Evolutionary conservation across 2,329 filamentous ascomycete species (phyloP).

Genomic region (Waltergamsia citrina): DNA sequence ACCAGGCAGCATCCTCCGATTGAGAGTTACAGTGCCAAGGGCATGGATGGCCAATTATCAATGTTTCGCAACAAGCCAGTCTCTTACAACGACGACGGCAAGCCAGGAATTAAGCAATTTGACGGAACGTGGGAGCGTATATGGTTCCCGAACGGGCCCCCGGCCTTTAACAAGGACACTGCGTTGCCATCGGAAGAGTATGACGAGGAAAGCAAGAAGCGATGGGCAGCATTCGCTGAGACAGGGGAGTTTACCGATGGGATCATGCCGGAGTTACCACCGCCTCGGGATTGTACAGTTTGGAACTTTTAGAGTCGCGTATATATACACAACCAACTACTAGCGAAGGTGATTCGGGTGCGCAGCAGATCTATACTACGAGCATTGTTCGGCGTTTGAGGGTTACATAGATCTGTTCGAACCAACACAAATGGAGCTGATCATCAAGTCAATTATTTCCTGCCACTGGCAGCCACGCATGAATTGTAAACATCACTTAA

Average conservation of each 20-base stretch:
- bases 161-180: constrained; percentile 52
- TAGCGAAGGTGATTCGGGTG: no score
- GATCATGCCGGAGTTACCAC: constrained; percentile 67
- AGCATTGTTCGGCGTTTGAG: neutral
- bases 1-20: constrained; percentile 32
- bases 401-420: no score
- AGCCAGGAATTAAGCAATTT: constrained; percentile 38
- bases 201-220: constrained; percentile 46
- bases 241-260: constrained; percentile 61
- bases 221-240: constrained; percentile 55
- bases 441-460: no score
- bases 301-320: constrained; percentile 55
- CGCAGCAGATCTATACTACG: no score
- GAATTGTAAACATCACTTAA: neutral
- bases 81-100: constrained; percentile 37
- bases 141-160: constrained; percentile 65
- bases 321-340: no score
- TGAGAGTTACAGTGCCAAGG: constrained; percentile 31
- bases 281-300: constrained; percentile 63
- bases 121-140: constrained; percentile 54
- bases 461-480: no score
- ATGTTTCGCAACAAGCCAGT: constrained; percentile 58
- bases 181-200: constrained; percentile 49
- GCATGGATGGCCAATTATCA: constrained; percentile 33
- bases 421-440: no score